Evolutionary conservation across 164 flowering plant species (phyloP).

Genomic region (Kalanchoe fedtschenkoi): DNA sequence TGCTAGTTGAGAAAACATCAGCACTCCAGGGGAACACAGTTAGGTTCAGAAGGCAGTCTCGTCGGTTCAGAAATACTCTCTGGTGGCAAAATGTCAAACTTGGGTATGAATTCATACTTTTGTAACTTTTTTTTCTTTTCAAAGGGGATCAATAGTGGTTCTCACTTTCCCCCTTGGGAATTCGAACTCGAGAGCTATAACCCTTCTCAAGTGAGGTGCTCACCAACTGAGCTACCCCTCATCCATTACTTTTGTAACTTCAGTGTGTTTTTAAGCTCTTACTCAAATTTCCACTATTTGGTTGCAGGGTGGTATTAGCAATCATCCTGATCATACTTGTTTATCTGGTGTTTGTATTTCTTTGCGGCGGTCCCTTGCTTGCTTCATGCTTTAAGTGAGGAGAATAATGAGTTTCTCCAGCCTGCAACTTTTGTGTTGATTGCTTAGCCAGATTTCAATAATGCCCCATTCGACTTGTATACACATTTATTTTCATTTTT

Average conservation of each 20-base stretch:
- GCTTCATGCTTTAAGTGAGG: slow-evolving; percentile 31
- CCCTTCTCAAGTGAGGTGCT: not conserved
- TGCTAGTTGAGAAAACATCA: slow-evolving; percentile 66
- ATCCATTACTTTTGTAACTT: too few relatives aligned
- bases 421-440: too few relatives aligned
- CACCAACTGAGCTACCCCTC: too few relatives aligned
- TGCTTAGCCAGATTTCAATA: too few relatives aligned
- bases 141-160: too few relatives aligned
- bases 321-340: slow-evolving; percentile 25
- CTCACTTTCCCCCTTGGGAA: too few relatives aligned
- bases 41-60: slow-evolving; percentile 66
- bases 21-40: slow-evolving; percentile 64
- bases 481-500: too few relatives aligned
- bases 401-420: too few relatives aligned
- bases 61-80: slow-evolving; percentile 42
- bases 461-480: too few relatives aligned
- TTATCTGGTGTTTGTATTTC: slow-evolving; percentile 33
- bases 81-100: slow-evolving; percentile 89
- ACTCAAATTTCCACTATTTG: not conserved
- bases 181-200: too few relatives aligned
- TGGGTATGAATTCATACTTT: slow-evolving; percentile 50
- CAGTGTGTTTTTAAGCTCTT: too few relatives aligned
- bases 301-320: slow-evolving; percentile 34
- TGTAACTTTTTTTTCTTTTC: slow-evolving; percentile 16
- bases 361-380: slow-evolving; percentile 35